Percentiles rank a stretch among this genome's conserved stretches.
Conservation (phyloP, 164 flowering plant genomes). For the Vitis rupestris region DNA sequence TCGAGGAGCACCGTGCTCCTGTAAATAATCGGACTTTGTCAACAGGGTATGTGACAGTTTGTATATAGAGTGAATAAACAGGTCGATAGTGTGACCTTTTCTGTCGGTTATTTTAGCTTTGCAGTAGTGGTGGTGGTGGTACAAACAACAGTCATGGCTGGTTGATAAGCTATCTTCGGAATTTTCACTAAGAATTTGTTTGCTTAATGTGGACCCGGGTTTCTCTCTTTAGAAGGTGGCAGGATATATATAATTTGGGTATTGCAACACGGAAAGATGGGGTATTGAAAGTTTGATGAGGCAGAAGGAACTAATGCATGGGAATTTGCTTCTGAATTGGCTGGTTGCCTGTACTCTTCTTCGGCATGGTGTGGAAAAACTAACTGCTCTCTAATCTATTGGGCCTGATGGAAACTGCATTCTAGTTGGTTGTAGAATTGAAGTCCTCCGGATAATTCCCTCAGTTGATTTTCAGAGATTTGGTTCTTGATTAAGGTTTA, state of each 20-base stretch:
- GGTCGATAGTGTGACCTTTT: constrained; percentile 10
- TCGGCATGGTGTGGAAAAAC: constrained; percentile 3
- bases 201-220: constrained; percentile 1
- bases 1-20: constrained; percentile 20
- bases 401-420: constrained; percentile 7
- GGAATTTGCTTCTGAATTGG: not conserved
- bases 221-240: too few species aligned
- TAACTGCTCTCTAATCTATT: constrained; percentile 1
- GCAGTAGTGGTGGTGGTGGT: constrained; percentile 9
- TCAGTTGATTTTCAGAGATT: constrained; percentile 6
- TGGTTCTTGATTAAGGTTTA: constrained; percentile 2
- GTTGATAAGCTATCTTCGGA: constrained; percentile 8
- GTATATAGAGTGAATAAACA: constrained; percentile 51
- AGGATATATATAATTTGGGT: too few species aligned
- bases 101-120: constrained; percentile 18
- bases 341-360: constrained; percentile 1
- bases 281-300: not conserved
- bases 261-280: not conserved
- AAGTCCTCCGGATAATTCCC: not conserved
- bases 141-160: constrained; percentile 6
- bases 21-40: constrained; percentile 41
- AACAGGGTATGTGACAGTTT: constrained; percentile 31
- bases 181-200: not conserved
- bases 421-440: constrained; percentile 3
- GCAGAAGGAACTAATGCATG: not conserved